Conservation (phyloP, 352 stramenopile genomes). For the Pythium rishiriense region DNA sequence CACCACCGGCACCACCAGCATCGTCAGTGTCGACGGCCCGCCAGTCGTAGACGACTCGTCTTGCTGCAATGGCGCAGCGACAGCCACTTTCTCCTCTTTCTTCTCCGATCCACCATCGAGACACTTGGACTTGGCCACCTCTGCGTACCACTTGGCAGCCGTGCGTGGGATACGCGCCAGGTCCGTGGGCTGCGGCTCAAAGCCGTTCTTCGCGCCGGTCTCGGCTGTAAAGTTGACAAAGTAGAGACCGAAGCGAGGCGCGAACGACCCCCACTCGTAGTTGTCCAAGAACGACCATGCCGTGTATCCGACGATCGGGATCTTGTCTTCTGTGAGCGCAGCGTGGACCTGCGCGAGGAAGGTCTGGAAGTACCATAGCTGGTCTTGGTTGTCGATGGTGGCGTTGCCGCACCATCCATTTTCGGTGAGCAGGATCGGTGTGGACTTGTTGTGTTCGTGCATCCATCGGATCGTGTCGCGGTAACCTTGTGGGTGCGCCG, state of each 20-base stretch:
- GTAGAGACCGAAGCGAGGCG: slow-evolving; percentile 60
- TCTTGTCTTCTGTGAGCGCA: slow-evolving; percentile 53
- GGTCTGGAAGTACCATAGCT: slow-evolving; percentile 66
- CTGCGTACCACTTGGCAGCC: slow-evolving; percentile 59
- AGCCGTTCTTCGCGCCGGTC: slow-evolving; percentile 37
- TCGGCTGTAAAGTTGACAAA: slow-evolving; percentile 55
- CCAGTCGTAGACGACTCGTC: not conserved
- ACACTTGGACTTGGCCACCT: slow-evolving; percentile 58
- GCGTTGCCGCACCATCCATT: slow-evolving; percentile 68
- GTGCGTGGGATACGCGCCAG: slow-evolving; percentile 42
- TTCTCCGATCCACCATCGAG: slow-evolving; percentile 29
- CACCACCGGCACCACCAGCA: not conserved
- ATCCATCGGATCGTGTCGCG: slow-evolving; percentile 57
- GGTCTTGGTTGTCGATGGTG: slow-evolving; percentile 52
- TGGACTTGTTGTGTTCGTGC: slow-evolving; percentile 34
- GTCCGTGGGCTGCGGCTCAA: slow-evolving; percentile 26
- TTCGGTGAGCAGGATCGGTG: slow-evolving; percentile 56
- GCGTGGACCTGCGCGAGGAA: slow-evolving; percentile 63
- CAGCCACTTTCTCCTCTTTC: not conserved
- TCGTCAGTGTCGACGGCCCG: not conserved
- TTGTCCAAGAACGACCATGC: slow-evolving; percentile 94
- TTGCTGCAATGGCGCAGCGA: not conserved
- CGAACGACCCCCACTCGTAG: slow-evolving; percentile 91
- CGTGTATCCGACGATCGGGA: slow-evolving; percentile 89
- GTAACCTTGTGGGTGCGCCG: slow-evolving; percentile 51